Percentiles rank a stretch among this genome's conserved stretches.
Conservation (phyloP, 495 filamentous ascomycete genomes). For the Annulohypoxylon maeteangense region DNA sequence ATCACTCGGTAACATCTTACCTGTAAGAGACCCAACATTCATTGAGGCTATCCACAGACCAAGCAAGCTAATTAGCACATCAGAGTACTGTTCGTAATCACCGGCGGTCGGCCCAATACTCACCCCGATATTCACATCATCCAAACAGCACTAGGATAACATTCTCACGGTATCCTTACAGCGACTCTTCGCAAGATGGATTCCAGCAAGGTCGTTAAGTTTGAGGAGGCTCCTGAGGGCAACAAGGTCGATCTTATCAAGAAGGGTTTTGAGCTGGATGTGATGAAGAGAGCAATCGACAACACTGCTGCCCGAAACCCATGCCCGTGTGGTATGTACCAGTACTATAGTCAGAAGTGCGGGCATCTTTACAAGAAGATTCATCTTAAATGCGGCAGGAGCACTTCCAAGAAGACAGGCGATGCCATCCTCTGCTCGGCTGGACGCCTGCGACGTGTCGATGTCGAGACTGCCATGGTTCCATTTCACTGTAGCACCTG, state of each 20-base stretch:
- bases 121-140: neutral
- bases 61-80: neutral
- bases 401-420: neutral
- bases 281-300: neutral
- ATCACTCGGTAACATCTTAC: neutral
- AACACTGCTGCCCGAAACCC: neutral
- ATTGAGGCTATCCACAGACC: neutral
- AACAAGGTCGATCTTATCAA: neutral
- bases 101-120: too few species aligned
- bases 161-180: neutral
- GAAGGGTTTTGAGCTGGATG: neutral
- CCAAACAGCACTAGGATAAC: neutral
- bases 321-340: slow-evolving; percentile 7
- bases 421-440: neutral
- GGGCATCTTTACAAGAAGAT: slow-evolving; percentile 18
- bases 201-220: neutral
- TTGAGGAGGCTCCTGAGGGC: neutral
- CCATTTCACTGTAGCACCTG: neutral
- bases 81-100: neutral
- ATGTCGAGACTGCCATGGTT: neutral
- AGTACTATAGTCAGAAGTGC: slow-evolving; percentile 25
- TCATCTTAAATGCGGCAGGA: slow-evolving; percentile 14
- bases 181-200: neutral
- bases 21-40: neutral
- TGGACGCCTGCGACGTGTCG: neutral